Base-by-base conservation (phyloP, 2,329 filamentous ascomycete species). In the Aaosphaeria pasadenensis region DNA sequence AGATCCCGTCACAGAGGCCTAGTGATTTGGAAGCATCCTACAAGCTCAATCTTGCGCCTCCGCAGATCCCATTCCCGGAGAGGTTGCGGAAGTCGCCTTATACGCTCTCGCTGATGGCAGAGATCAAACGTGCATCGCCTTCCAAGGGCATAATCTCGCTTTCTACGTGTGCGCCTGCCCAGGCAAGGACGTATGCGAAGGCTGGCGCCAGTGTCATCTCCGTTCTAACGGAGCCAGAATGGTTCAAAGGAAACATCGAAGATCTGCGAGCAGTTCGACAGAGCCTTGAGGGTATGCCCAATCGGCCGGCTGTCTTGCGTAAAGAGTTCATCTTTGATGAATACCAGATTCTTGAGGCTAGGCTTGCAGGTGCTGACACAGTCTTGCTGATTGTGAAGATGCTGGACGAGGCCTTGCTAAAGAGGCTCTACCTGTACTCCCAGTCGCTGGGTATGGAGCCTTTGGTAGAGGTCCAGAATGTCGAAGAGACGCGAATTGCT, bases 271-370 rank as follows among this genome's bases (percentile, higher is more conserved):
- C 87, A 32, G 94, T 97, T 30, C 84, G 94, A 40, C 88, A 92
- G 70, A 91, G 89, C 43, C 76, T 99, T n/a, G 84, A 91, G 59
- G 87, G 88, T 9, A 91, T 99, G 86, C 86, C 89, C 1, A 95
- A 96, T 67, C 82, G 94, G 45, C 95, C 94, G 3, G 95, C 92
- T 2, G 82, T 99, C 9, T 75, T 99, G 30, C 85, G 95, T 28
- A 99, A 99, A 67, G 94, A 99, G 60, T 99, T 99, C 63, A 85
- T 99, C 38, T 99, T 97, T 63, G 91, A 97, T 41, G 91, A 97
- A 68, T 99, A 99, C 66, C 94, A 99, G 70, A 97, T 99, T 46
- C 79, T 99, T 5, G 94, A 99, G 72, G 94, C 91, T 30, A 82
- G 95, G 42, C 75, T 99, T 47, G 91, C 92, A 9, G 94, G 94